Percentiles rank a stretch among this genome's conserved stretches.
Evolutionary conservation across 768 basidiomycete species (phyloP).

Genomic region (Lactarius evosmus): DNA sequence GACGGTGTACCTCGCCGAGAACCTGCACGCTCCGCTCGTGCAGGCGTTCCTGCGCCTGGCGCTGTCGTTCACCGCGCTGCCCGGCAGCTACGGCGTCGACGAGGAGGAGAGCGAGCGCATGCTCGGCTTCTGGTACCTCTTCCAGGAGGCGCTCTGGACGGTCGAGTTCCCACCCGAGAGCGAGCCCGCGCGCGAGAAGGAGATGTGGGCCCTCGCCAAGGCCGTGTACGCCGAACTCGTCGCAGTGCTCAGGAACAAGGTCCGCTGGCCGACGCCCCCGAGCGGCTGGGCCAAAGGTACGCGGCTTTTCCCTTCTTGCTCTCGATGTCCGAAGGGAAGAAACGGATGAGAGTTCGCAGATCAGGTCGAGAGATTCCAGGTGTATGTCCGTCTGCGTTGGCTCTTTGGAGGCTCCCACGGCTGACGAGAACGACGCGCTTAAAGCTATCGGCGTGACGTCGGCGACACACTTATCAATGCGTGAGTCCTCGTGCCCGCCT

Average conservation of each 20-base stretch:
- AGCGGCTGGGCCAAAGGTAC: conserved; percentile 67
- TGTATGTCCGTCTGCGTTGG: conserved; percentile 45
- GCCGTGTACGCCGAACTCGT: conserved; percentile 80
- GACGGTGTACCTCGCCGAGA: conserved; percentile 65
- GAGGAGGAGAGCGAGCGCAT: conserved; percentile 89
- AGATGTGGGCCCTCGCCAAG: conserved; percentile 56
- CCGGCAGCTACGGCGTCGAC: conserved; percentile 75
- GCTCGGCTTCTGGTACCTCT: conserved; percentile 84
- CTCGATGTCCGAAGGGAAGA: conserved; percentile 3
- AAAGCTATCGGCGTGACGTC: conserved; percentile 77
- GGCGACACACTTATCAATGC: conserved; percentile 88
- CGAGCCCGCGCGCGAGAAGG: conserved; percentile 38
- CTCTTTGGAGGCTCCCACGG: not conserved
- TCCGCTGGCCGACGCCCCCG: conserved; percentile 59
- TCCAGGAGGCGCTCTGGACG: conserved; percentile 84
- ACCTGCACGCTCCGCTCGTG: conserved; percentile 53
- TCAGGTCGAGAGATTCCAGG: conserved; percentile 73
- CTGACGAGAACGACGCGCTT: not conserved
- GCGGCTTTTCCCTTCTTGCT: conserved; percentile 25
- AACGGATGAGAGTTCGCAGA: conserved; percentile 43
- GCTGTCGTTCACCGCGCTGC: conserved; percentile 67
- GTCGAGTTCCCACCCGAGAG: conserved; percentile 48
- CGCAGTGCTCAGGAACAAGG: conserved; percentile 64
- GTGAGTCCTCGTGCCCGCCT: conserved; percentile 42
- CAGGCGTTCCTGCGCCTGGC: conserved; percentile 72